These are phyloP conservation scores for Chamaecyparis obtusa DNA, from an alignment of 75 land plant species.

Conservation along the genomic window DNA sequence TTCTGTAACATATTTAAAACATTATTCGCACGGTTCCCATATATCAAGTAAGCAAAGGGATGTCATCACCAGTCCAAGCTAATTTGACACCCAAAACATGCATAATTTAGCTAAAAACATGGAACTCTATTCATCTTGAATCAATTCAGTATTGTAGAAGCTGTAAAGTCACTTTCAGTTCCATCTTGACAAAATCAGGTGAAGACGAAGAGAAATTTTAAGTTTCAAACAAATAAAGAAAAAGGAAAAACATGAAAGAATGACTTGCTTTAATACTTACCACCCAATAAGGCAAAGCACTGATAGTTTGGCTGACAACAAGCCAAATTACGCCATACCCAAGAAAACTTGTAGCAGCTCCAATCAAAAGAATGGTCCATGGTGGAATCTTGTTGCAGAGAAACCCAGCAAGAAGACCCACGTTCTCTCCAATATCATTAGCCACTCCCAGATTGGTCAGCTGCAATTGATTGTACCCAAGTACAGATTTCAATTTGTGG, in stretches of 20 bases:
- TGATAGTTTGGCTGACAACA: conserved; percentile 54
- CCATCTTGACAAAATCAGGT: background rate
- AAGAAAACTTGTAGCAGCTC: conserved; percentile 40
- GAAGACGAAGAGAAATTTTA: background rate
- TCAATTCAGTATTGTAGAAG: background rate
- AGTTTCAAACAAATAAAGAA: background rate
- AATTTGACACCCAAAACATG: background rate
- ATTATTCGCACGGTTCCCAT: background rate
- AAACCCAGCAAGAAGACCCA: conserved; percentile 81
- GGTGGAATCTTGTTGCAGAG: conserved; percentile 80
- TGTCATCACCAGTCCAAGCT: background rate
- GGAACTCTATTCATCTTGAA: background rate
- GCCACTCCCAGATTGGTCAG: conserved; percentile 90
- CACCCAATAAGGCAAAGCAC: conserved; percentile 65
- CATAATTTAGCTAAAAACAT: background rate
- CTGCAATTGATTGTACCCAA: conserved; percentile 78
- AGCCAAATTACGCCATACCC: conserved; percentile 85
- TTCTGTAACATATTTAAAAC: background rate
- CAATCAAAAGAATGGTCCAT: conserved; percentile 64
- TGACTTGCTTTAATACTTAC: conserved; percentile 42
- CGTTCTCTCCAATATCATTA: conserved; percentile 87
- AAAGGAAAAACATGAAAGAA: background rate
- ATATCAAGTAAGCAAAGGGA: background rate
- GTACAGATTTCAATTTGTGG: conserved; percentile 52
- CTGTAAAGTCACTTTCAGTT: background rate